phyloP scores from a whole-genome alignment of 805 yeast genomes.

The Metschnikowia rubicola region DNA sequence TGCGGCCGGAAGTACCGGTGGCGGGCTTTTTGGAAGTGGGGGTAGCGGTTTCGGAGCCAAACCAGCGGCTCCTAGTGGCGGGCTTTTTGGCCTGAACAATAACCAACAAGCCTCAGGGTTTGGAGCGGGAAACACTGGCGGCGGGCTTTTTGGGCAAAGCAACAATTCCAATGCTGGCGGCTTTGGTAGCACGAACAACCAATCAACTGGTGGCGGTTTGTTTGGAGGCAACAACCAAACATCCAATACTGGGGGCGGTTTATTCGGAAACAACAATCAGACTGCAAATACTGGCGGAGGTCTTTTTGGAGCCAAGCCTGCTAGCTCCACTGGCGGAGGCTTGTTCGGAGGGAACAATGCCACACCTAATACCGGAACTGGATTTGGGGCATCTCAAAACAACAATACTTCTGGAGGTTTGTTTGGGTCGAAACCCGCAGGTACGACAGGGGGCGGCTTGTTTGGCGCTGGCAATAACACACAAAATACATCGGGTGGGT shows the following conservation, averaged over 20 bases:
- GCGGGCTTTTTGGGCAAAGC: slow-evolving; percentile 16
- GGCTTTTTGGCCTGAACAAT: slow-evolving; percentile 19
- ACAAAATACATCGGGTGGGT: slow-evolving; percentile 25
- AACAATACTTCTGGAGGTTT: slow-evolving; percentile 29
- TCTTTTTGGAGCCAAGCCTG: slow-evolving; percentile 25
- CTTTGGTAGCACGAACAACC: slow-evolving; percentile 10
- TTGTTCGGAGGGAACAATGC: slow-evolving; percentile 16
- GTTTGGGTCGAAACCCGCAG: slow-evolving; percentile 25
- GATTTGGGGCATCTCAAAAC: slow-evolving; percentile 16
- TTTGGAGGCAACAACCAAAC: slow-evolving; percentile 19
- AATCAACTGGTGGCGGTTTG: slow-evolving; percentile 16
- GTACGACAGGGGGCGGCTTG: slow-evolving; percentile 21
- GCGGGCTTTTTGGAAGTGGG: slow-evolving; percentile 43
- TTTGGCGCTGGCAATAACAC: slow-evolving; percentile 14
- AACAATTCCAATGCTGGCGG: slow-evolving; percentile 9
- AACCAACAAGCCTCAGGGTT: slow-evolving; percentile 6
- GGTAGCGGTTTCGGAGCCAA: slow-evolving; percentile 30
- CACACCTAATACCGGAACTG: slow-evolving; percentile 7
- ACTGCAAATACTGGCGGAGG: slow-evolving; percentile 26
- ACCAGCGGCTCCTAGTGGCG: slow-evolving; percentile 15
- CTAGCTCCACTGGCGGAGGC: slow-evolving; percentile 14
- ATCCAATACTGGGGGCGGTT: slow-evolving; percentile 16
- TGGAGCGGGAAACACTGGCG: slow-evolving; percentile 12
- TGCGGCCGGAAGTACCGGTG: slow-evolving; percentile 5
- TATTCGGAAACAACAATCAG: slow-evolving; percentile 15